Evolutionary conservation across 2,329 filamentous ascomycete species (phyloP), one percentile per base, ranked within the genome.

Genomic region (Fusarium oxysporum): DNA sequence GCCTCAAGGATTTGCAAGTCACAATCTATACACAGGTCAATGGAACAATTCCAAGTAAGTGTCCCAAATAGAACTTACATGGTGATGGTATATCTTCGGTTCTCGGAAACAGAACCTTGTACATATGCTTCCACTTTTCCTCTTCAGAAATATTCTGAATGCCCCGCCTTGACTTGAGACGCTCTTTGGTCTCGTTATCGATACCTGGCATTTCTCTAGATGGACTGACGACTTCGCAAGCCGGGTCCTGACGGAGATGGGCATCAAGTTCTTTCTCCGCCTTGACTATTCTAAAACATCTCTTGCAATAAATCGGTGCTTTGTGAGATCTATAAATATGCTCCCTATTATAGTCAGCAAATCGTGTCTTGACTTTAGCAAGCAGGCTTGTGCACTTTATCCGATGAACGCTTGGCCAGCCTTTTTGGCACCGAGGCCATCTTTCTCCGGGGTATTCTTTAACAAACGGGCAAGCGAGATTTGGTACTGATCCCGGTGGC

Each of bases 401-500:
- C 12, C 71, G 38, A 16, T 65, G 70, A 8, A 73, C 70, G 13
- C 25, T 37, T 19, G 48, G 8, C 66, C 66, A 73, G 3, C 59
- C 44, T 23, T 25, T 64, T 16, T 70, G 61, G 21, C 62, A 70
- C 8, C 45, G 48, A 4, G 28, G 48, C 62, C 62, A 67, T 32
- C 41, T 47, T 32, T 37, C 21, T 16, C 48, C 56, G 0, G 66
- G 70, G n/a, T 73, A 59, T 17, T 50, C 45, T 33, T 73, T 73
- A 4, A 44, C 37, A 13, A 73, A 73, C 1, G 71, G 71, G 30
- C 71, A 73, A 12, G 71, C 70, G 4, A 73, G 47, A 16, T 47
- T 66, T 3, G 37, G 30, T 8, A n/a, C 7, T 5, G 13, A 8
- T 7, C n/a, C 48, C 4, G 47, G 8, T 12, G 28, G 17, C 5